A percentile compares a stretch with the other conserved stretches of the same genome.
Conservation (phyloP, 2,329 filamentous ascomycete genomes). For the Penicillium sp. region DNA sequence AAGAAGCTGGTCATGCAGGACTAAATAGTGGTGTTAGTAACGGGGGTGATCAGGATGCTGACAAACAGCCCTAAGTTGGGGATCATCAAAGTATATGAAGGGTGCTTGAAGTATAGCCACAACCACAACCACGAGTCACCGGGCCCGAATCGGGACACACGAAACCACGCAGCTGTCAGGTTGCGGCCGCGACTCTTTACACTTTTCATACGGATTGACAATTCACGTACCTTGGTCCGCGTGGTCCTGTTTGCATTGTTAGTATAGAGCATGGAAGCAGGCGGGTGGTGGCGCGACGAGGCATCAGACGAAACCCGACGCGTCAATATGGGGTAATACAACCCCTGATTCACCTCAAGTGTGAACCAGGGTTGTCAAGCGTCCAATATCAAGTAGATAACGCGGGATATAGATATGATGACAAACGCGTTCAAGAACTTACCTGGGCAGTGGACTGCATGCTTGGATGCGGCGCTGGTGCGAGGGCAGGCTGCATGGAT, state of each 20-base stretch:
- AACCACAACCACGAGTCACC: not conserved
- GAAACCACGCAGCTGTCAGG: not conserved
- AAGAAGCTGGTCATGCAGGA: slow-evolving; percentile 65
- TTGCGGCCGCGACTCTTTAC: not conserved
- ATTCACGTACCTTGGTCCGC: slow-evolving; percentile 47
- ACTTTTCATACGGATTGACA: not conserved
- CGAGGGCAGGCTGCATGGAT: slow-evolving; percentile 50
- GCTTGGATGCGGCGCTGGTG: slow-evolving; percentile 51
- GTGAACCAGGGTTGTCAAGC: not conserved
- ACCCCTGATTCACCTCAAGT: not conserved
- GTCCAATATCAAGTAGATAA: not conserved
- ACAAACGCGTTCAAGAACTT: slow-evolving; percentile 48
- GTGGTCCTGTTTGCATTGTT: slow-evolving; percentile 39
- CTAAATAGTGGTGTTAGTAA: slow-evolving; percentile 39
- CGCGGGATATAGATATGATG: slow-evolving; percentile 30
- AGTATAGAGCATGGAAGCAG: slow-evolving; percentile 8
- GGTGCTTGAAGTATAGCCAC: no score
- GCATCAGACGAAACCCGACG: slow-evolving; percentile 8
- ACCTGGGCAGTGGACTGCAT: slow-evolving; percentile 57
- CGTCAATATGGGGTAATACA: slow-evolving; percentile 6
- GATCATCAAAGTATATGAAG: not conserved
- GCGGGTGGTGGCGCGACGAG: not conserved
- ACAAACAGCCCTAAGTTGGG: not conserved
- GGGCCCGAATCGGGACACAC: not conserved
- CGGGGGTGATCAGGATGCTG: not conserved